These are phyloP conservation scores for Vanrija humicola DNA, from an alignment of 1,284 basidiomycete species.

Conservation along the genomic window DNA sequence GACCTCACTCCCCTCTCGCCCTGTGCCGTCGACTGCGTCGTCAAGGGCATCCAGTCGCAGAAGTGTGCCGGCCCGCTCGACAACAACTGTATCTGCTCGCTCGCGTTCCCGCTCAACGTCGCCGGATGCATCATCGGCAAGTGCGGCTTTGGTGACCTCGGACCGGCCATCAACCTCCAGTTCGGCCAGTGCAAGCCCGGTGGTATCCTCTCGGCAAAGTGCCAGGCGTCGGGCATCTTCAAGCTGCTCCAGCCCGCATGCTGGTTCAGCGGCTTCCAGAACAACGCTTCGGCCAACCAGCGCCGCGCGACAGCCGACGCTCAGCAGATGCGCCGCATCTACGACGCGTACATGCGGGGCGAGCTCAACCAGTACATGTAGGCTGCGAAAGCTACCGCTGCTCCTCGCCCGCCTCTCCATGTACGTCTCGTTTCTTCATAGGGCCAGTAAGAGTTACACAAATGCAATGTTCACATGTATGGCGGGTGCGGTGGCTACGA, in stretches of 20 bases:
- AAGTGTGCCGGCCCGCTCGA: conserved; percentile 7
- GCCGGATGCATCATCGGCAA: not conserved
- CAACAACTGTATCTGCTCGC: conserved; percentile 6
- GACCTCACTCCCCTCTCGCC: not conserved
- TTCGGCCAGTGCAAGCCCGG: conserved; percentile 3
- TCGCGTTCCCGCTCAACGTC: not conserved
- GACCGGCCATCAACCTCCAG: not conserved
- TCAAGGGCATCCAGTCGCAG: not conserved
- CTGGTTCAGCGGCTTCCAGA: not conserved
- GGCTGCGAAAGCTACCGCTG: too few species aligned
- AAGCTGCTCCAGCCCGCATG: conserved; percentile 1
- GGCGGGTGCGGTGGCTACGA: too few species aligned
- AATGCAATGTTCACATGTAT: too few species aligned
- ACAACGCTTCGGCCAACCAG: too few species aligned
- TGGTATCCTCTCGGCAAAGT: not conserved
- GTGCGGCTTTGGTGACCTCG: conserved; percentile 1
- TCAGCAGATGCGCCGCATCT: not conserved
- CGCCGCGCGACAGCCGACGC: not conserved
- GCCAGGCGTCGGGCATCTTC: conserved; percentile 5
- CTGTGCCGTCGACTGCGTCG: not conserved
- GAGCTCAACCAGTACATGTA: too few species aligned
- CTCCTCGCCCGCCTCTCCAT: too few species aligned
- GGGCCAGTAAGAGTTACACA: too few species aligned
- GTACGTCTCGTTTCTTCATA: too few species aligned
- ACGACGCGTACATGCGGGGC: not conserved